Evolutionary conservation across 352 stramenopile species (phyloP), one percentile per base, ranked within the genome.

Genomic region (Pythium pectinolyticum): DNA sequence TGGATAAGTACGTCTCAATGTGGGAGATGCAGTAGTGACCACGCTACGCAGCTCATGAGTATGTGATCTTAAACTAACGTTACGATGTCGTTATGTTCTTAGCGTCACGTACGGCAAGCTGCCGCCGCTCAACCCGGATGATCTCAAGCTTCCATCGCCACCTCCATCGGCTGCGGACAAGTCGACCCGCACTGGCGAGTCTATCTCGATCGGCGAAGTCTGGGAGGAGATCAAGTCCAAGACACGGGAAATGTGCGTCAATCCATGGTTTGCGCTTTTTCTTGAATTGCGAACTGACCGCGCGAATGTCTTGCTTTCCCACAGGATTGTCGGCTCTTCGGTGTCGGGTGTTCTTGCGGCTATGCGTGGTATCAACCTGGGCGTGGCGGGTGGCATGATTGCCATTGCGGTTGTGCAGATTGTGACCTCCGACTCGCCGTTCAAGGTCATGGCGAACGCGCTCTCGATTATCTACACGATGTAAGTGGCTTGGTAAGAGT

Each of bases 391-490:
- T 47, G 82, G 77, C 30, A 95, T 95, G 86, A 78, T 92, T 52
- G 77, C 73, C 31, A 77, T 95, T 43, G 77, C 80, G 17, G 63
- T 93, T 58, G 74, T 72, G 2, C 77, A 92, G 65, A 80, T 95
- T 48, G 73, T 91, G 37, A 70, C 75, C 60, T 85, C 82, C n/a
- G 65, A 78, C 39, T 87, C 77, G 46, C 77, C 74, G 19, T 88
- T 93, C 55, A 84, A 77, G 15, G 82, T 84, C 56, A 91, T 93
- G 82, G 74, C 84, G 20, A 79, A 89, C 43, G 73, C 70, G 39
- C 74, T 95, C 47, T 88, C 86, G 27, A 76, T 95, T 30, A 75
- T 92, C 49, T 95, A 95, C 77, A 95, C 86, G 46, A 92, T 95
- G 86, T 95, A 77, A 46, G 75, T 51, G 7, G 20, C 7, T 47